Evolutionary conservation across 129 eudicot genomes (phyloP).

Genomic region (Deinandra increscens): DNA sequence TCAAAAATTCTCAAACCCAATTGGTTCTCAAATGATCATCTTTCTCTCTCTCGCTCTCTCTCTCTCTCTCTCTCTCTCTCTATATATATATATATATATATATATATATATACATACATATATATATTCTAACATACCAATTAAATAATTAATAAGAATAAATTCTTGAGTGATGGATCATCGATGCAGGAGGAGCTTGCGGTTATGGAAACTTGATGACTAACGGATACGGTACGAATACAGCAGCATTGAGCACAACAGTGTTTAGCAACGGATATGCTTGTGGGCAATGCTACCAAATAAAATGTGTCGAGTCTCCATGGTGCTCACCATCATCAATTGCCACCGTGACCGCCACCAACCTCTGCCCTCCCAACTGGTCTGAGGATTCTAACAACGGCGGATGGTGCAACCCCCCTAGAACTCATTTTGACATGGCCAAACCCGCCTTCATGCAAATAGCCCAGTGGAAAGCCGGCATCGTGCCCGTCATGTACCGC

Average conservation of each 20-base stretch:
- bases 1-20: too few species aligned
- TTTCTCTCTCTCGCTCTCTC: too few species aligned
- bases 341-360: slow-evolving; percentile 70
- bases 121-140: too few species aligned
- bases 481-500: slow-evolving; percentile 74
- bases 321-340: slow-evolving; percentile 53
- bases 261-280: slow-evolving; percentile 70
- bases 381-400: slow-evolving; percentile 55
- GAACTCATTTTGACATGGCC: slow-evolving; percentile 84
- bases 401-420: slow-evolving; percentile 98
- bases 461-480: slow-evolving; percentile 81
- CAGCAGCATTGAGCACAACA: slow-evolving; percentile 82
- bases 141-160: too few species aligned
- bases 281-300: slow-evolving; percentile 77
- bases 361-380: slow-evolving; percentile 92
- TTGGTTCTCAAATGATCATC: too few species aligned
- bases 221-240: slow-evolving; percentile 69
- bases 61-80: too few species aligned
- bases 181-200: slow-evolving; percentile 97
- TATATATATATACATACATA: too few species aligned
- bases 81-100: too few species aligned
- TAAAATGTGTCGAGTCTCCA: slow-evolving; percentile 52
- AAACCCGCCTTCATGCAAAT: slow-evolving; percentile 89
- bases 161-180: too few species aligned
- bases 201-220: slow-evolving; percentile 72